Conservation (phyloP, 352 stramenopile genomes). For the Detonula confervacea region DNA sequence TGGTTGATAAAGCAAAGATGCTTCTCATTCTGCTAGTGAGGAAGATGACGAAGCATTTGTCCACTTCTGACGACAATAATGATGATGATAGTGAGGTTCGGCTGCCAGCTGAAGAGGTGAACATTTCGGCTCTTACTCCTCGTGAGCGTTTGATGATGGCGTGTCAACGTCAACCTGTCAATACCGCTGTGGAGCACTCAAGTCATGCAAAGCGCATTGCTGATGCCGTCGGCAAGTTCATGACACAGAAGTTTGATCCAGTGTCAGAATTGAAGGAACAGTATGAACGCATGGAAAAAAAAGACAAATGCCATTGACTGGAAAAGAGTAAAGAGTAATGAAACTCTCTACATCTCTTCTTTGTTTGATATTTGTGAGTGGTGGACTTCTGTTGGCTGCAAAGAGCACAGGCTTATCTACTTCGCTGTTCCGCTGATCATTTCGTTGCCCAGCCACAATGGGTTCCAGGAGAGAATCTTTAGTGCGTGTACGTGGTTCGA, state of each 20-base stretch:
- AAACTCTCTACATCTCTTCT: conserved; percentile 17
- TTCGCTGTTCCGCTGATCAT: background rate
- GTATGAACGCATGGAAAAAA: background rate
- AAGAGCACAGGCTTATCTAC: background rate
- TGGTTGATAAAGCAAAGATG: conserved; percentile 3
- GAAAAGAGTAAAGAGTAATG: background rate
- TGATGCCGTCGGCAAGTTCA: background rate
- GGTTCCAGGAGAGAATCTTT: conserved; percentile 21
- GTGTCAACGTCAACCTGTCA: too few species aligned
- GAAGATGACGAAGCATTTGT: too few species aligned
- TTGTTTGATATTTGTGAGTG: conserved; percentile 16
- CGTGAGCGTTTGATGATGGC: too few species aligned
- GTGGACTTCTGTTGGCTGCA: conserved; percentile 2
- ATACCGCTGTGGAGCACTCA: background rate
- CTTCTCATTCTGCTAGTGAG: background rate
- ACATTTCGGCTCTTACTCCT: too few species aligned
- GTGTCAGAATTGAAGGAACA: background rate
- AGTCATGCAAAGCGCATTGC: background rate
- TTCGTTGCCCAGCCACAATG: conserved; percentile 6
- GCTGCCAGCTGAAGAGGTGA: too few species aligned
- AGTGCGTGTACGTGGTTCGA: conserved; percentile 20
- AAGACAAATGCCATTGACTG: conserved; percentile 3
- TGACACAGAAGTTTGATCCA: background rate
- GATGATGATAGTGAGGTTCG: too few species aligned
- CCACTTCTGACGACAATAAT: background rate